Conservation (phyloP, 2,329 filamentous ascomycete species). For the Tetracladium maxilliforme region DNA sequence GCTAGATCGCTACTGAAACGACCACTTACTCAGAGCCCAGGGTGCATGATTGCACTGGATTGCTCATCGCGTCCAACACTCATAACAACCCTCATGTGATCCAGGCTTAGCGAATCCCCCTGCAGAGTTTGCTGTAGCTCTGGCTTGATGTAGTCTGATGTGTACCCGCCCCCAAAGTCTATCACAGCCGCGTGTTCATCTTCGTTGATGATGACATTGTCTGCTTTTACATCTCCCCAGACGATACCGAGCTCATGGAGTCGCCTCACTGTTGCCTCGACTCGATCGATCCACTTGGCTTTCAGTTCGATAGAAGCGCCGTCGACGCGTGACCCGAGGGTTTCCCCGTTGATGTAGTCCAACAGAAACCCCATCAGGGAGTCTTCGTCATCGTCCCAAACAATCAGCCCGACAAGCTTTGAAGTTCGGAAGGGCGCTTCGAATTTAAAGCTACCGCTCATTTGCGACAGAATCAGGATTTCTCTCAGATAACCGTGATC, state of each 20-base stretch:
- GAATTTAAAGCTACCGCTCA: too few species aligned
- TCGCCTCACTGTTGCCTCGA: constrained; percentile 4
- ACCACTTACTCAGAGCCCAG: too few species aligned
- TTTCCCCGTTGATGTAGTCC: constrained; percentile 8
- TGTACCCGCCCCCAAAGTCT: constrained; percentile 11
- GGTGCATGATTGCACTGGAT: too few species aligned
- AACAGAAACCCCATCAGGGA: constrained; percentile 7
- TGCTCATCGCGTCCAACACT: too few species aligned
- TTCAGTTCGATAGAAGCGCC: constrained; percentile 5
- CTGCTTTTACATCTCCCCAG: constrained; percentile 10
- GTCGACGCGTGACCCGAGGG: constrained; percentile 5
- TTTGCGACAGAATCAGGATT: constrained; percentile 5
- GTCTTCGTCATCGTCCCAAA: constrained; percentile 5
- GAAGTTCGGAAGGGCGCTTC: too few species aligned
- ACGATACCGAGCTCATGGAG: constrained; percentile 7
- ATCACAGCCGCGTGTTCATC: constrained; percentile 8
- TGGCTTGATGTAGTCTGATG: constrained; percentile 6
- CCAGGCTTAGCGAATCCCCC: constrained; percentile 8
- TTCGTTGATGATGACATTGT: constrained; percentile 9
- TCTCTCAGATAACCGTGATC: constrained; percentile 4
- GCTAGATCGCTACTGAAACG: too few species aligned
- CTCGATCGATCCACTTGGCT: constrained; percentile 9
- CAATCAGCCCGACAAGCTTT: constrained; percentile 6
- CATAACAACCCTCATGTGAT: too few species aligned
- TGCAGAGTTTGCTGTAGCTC: constrained; percentile 8